A percentile compares a stretch with the other conserved stretches of the same genome.
Conservation (phyloP, 805 yeast genomes). For the Barnettozyma botsteinii region DNA sequence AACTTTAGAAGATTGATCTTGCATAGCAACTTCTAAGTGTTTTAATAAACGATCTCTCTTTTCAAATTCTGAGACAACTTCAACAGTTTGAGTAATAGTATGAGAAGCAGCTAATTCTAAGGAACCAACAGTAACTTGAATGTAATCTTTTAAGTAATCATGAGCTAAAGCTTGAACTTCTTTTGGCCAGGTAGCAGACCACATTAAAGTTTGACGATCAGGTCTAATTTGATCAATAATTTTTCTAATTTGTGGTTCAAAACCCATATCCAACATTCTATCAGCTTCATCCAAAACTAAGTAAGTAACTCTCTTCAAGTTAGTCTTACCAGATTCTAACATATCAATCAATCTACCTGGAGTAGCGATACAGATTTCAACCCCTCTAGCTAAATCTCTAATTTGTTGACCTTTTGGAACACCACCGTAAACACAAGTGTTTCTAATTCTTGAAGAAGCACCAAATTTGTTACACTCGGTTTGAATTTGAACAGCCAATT, state of each 20-base stretch:
- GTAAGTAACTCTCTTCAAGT: slow-evolving; percentile 93
- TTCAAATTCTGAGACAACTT: slow-evolving; percentile 86
- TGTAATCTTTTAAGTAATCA: slow-evolving; percentile 87
- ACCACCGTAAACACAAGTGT: slow-evolving; percentile 98
- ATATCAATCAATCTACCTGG: slow-evolving; percentile 98
- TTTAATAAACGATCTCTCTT: slow-evolving; percentile 86
- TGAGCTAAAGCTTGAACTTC: slow-evolving; percentile 90
- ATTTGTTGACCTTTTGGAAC: slow-evolving; percentile 97
- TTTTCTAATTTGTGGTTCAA: slow-evolving; percentile 98
- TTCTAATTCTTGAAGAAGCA: slow-evolving; percentile 84
- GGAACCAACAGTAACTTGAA: slow-evolving; percentile 96
- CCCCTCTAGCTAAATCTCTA: slow-evolving; percentile 92
- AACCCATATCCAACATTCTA: slow-evolving; percentile 99
- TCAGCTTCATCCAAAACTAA: slow-evolving; percentile 98
- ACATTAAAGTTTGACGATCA: slow-evolving; percentile 98
- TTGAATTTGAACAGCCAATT: slow-evolving; percentile 96
- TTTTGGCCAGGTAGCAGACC: slow-evolving; percentile 99
- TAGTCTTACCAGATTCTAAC: slow-evolving; percentile 93
- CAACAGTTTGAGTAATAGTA: slow-evolving; percentile 89
- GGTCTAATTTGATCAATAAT: slow-evolving; percentile 98
- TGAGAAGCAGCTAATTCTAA: slow-evolving; percentile 95
- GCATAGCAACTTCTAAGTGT: slow-evolving; percentile 77
- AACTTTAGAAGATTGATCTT: slow-evolving; percentile 64
- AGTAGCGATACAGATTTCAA: slow-evolving; percentile 94
- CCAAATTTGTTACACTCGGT: slow-evolving; percentile 95